Evolutionary conservation across 352 stramenopile genomes (phyloP).

Genomic region (Thalassiosira pacifica): DNA sequence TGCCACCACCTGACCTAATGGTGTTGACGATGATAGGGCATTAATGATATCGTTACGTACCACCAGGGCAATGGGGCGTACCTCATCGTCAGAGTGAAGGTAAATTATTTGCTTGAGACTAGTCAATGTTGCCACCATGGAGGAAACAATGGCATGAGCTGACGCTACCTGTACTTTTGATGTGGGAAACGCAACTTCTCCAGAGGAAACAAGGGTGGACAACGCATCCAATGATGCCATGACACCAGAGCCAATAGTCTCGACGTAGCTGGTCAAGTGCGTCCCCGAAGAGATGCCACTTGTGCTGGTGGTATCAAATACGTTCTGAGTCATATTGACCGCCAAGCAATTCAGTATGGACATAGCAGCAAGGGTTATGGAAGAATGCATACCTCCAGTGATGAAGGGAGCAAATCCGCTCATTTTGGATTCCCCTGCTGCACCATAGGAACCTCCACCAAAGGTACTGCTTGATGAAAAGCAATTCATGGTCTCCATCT

Average conservation of each 20-base stretch:
- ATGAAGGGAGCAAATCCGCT: constrained; percentile 34
- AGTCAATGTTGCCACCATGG: constrained; percentile 46
- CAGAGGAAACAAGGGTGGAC: constrained; percentile 38
- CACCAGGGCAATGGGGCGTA: constrained; percentile 37
- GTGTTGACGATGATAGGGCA: constrained; percentile 60
- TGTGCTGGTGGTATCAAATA: constrained; percentile 35
- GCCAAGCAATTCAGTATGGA: constrained; percentile 47
- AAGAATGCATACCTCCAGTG: constrained; percentile 26
- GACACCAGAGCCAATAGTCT: constrained; percentile 45
- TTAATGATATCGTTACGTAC: constrained; percentile 66
- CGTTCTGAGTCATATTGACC: constrained; percentile 38
- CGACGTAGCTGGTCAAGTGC: constrained; percentile 24
- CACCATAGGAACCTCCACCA: too few relatives aligned
- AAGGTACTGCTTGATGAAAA: constrained; percentile 33
- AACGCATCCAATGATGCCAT: constrained; percentile 49
- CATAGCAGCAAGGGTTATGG: constrained; percentile 45
- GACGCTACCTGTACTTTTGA: constrained; percentile 38
- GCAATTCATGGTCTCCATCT: constrained; percentile 37
- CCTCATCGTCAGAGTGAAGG: constrained; percentile 51
- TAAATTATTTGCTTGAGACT: constrained; percentile 59
- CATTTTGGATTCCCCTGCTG: not conserved
- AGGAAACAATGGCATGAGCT: constrained; percentile 41
- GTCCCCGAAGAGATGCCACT: not conserved
- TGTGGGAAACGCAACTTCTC: constrained; percentile 34
- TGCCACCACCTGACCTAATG: constrained; percentile 65